phyloP scores from a whole-genome alignment of 2,329 filamentous ascomycete species.

The Sordariomycetes sp. region DNA sequence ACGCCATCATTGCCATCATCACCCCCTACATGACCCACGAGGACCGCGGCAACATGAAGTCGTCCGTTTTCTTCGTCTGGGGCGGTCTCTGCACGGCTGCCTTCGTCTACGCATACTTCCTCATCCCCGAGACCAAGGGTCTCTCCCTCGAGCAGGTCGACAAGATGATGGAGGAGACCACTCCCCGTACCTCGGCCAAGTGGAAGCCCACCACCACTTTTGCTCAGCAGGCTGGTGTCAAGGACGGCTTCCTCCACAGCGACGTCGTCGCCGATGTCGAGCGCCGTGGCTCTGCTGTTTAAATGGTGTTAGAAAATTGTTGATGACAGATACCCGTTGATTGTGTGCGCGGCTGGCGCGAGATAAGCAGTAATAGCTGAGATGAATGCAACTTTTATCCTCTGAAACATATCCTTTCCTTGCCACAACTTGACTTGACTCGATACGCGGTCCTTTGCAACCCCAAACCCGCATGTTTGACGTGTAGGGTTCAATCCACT shows the following conservation, averaged over 20 bases:
- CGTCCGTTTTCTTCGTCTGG: conserved; percentile 70
- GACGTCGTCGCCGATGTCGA: conserved; percentile 15
- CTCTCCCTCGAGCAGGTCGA: conserved; percentile 73
- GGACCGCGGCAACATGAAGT: conserved; percentile 54
- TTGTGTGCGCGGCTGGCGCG: too few relatives aligned
- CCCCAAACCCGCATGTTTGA: too few relatives aligned
- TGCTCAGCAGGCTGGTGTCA: conserved; percentile 34
- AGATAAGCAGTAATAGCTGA: too few relatives aligned
- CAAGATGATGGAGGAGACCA: conserved; percentile 83
- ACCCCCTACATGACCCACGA: conserved; percentile 61
- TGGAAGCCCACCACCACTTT: conserved; percentile 69
- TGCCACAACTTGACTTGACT: too few relatives aligned
- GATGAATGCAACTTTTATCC: too few relatives aligned
- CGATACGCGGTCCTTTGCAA: too few relatives aligned
- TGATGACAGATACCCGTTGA: too few relatives aligned
- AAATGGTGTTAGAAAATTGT: too few relatives aligned
- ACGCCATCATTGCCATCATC: conserved; percentile 63
- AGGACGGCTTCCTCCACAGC: conserved; percentile 25
- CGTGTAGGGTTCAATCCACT: too few relatives aligned
- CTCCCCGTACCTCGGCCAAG: conserved; percentile 64
- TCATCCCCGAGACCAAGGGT: conserved; percentile 67
- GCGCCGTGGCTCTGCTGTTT: conserved; percentile 20
- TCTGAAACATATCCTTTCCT: too few relatives aligned
- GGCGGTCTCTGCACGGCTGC: conserved; percentile 53
- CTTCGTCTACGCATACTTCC: conserved; percentile 61